Conservation (phyloP, 768 basidiomycete genomes). For the Galerina sulciceps region DNA sequence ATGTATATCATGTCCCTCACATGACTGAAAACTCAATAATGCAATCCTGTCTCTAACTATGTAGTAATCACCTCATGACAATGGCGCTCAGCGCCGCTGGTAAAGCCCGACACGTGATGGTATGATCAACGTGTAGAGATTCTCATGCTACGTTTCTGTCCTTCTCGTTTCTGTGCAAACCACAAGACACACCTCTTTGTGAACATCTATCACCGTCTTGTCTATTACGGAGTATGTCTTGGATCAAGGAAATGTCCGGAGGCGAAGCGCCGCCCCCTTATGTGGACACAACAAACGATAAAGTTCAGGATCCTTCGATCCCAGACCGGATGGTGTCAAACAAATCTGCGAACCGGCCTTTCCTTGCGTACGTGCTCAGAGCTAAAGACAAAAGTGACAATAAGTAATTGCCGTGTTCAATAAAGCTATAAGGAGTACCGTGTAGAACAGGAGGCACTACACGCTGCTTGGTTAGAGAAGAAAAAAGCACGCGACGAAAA, state of each 20-base stretch:
- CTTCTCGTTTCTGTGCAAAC: slow-evolving; percentile 7
- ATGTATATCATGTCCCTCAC: slow-evolving; percentile 24
- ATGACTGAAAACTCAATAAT: slow-evolving; percentile 19
- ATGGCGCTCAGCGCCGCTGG: too few relatives aligned
- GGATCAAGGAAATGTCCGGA: slow-evolving; percentile 56
- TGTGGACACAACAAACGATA: slow-evolving; percentile 45
- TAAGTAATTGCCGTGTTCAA: slow-evolving; percentile 14
- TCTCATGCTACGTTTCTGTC: background rate
- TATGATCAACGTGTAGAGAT: background rate
- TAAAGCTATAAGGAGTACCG: slow-evolving; percentile 71
- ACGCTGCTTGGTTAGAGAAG: slow-evolving; percentile 68
- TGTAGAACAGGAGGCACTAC: slow-evolving; percentile 60
- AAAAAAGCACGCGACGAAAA: slow-evolving; percentile 74
- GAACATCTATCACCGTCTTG: background rate
- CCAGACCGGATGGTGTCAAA: slow-evolving; percentile 74
- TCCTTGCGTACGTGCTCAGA: slow-evolving; percentile 61
- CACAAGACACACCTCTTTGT: background rate
- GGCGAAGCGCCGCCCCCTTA: slow-evolving; percentile 42
- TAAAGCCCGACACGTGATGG: background rate
- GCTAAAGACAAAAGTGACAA: background rate
- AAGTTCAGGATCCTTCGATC: slow-evolving; percentile 65
- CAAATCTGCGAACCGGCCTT: slow-evolving; percentile 86
- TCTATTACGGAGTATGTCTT: slow-evolving; percentile 54
- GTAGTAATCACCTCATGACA: background rate
- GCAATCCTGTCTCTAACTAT: background rate